phyloP scores from a whole-genome alignment of 805 yeast species.

The Saccharomyces eubayanus region DNA sequence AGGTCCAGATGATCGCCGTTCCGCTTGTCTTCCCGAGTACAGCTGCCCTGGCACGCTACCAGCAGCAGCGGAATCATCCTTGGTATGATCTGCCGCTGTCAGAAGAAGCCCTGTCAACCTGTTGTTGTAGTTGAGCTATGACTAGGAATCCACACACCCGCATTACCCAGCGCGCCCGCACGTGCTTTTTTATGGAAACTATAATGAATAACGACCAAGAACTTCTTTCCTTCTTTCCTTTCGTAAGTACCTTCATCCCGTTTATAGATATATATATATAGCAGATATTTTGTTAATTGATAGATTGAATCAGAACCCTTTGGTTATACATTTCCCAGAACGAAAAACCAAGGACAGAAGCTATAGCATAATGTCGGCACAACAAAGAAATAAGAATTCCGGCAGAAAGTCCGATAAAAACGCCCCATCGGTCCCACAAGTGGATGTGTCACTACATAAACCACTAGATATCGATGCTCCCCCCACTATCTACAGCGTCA shows the following conservation, averaged over 20 bases:
- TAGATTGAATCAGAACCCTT: not conserved
- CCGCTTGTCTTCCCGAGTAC: not conserved
- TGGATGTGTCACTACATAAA: conserved; percentile 42
- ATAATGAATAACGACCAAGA: not conserved
- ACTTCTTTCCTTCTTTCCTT: not conserved
- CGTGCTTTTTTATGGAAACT: not conserved
- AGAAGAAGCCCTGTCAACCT: not conserved
- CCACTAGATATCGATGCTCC: conserved; percentile 48
- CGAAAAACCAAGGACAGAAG: not conserved
- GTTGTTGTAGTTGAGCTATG: not conserved
- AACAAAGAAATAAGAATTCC: not conserved
- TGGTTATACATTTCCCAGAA: not conserved
- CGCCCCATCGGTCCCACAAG: conserved; percentile 31
- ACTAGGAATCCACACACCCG: not conserved
- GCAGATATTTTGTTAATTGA: not conserved
- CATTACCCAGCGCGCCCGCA: not conserved
- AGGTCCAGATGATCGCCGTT: not conserved
- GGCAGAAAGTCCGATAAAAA: not conserved
- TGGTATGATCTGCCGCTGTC: not conserved
- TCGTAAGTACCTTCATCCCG: not conserved
- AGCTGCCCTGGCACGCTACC: not conserved
- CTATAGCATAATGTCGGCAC: not conserved
- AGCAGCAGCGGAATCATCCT: not conserved
- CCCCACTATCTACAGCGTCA: conserved; percentile 43
- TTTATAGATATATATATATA: not conserved